Conservation (phyloP, 2,329 filamentous ascomycete species). For the Biscogniauxia marginata region DNA sequence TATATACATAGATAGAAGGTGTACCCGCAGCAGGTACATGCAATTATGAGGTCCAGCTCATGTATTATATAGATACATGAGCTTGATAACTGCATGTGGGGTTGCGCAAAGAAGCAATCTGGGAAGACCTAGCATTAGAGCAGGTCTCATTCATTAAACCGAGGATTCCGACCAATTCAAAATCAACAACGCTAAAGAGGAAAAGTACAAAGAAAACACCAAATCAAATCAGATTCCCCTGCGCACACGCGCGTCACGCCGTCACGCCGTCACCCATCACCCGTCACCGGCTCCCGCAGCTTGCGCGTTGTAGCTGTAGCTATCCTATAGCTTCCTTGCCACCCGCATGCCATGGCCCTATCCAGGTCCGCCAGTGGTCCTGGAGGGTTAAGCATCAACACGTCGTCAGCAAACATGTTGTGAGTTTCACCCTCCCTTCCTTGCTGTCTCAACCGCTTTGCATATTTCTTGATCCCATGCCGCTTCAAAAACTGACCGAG, state of each 20-base stretch:
- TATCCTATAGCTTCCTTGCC: background rate
- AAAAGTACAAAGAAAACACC: background rate
- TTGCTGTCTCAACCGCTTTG: conserved; percentile 10
- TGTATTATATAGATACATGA: too few relatives aligned
- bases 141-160: background rate
- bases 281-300: background rate
- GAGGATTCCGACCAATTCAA: background rate
- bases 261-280: too few relatives aligned
- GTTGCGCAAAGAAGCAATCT: too few relatives aligned
- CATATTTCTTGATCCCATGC: conserved; percentile 6
- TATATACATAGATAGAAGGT: too few relatives aligned
- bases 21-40: too few relatives aligned
- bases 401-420: conserved; percentile 58
- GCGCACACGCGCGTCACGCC: background rate
- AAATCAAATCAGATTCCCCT: background rate
- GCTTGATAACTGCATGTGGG: too few relatives aligned
- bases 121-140: too few relatives aligned
- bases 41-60: too few relatives aligned
- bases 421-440: conserved; percentile 34
- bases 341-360: conserved; percentile 42
- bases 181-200: background rate
- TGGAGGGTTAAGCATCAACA: conserved; percentile 63
- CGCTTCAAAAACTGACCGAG: conserved; percentile 16
- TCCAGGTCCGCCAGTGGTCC: conserved; percentile 59
- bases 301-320: conserved; percentile 1